phyloP scores from a whole-genome alignment of 306 rosid species.

The Cucurbita moschata region DNA sequence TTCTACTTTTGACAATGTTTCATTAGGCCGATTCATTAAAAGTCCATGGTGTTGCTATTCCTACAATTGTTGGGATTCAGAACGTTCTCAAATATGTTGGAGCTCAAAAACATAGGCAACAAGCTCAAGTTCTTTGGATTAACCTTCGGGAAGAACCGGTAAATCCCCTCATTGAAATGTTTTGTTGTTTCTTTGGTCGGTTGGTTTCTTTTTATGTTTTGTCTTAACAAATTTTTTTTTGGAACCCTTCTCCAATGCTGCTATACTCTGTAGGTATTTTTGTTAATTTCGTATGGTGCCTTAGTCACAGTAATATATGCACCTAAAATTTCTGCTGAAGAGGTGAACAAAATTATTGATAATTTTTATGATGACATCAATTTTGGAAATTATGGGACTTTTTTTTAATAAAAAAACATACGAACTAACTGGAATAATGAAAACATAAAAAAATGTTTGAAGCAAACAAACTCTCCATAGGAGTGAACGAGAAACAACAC shows the following conservation, averaged over 20 bases:
- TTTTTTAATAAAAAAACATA: not conserved
- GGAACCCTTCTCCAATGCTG: not conserved
- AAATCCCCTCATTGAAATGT: not conserved
- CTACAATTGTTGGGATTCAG: conserved; percentile 57
- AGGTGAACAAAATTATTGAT: not conserved
- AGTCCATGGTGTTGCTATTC: conserved; percentile 94
- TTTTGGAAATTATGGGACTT: not conserved
- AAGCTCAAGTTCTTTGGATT: conserved; percentile 58
- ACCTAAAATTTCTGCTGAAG: not conserved
- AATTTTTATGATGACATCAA: not conserved
- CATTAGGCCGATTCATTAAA: conserved; percentile 46
- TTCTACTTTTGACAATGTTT: not conserved
- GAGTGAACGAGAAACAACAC: not conserved
- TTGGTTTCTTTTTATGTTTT: not conserved
- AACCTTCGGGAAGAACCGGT: conserved; percentile 94
- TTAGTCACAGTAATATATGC: not conserved
- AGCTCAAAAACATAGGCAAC: conserved; percentile 34
- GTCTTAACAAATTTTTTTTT: not conserved
- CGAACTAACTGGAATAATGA: not conserved
- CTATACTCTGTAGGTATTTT: not conserved
- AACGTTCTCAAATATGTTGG: conserved; percentile 74
- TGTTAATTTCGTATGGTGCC: not conserved
- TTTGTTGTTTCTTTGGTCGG: not conserved
- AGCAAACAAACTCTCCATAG: not conserved
- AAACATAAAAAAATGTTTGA: not conserved